phyloP scores from a whole-genome alignment of 2,329 filamentous ascomycete genomes.

The Alternaria viburni region DNA sequence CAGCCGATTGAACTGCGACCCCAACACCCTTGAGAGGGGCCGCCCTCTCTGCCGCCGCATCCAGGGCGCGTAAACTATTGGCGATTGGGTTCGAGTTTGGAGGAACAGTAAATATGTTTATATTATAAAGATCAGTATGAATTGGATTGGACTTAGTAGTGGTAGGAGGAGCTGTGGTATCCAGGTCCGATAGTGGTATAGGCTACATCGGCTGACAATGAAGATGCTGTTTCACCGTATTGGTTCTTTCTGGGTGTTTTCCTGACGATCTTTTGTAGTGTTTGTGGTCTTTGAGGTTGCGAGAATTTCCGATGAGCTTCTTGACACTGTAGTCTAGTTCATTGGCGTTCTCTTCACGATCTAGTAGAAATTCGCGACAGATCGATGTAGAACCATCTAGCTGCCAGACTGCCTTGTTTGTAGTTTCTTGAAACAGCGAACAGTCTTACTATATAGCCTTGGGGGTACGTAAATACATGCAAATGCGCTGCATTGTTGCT shows the following conservation, averaged over 20 bases:
- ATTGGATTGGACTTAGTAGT: background rate
- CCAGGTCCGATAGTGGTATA: background rate
- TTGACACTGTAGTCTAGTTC: background rate
- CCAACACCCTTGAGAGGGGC: slow-evolving; percentile 31
- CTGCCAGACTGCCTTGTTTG: background rate
- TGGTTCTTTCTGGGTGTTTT: background rate
- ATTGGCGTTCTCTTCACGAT: background rate
- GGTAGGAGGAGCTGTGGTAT: background rate
- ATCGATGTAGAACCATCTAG: background rate
- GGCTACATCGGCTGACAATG: background rate
- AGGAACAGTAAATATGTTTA: background rate
- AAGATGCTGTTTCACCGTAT: background rate
- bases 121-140: slow-evolving; percentile 9
- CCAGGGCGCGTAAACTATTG: background rate
- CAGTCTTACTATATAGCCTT: background rate
- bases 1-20: slow-evolving; percentile 28
- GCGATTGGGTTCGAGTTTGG: background rate
- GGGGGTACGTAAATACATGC: background rate
- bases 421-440: background rate
- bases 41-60: slow-evolving; percentile 24
- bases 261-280: background rate
- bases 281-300: background rate
- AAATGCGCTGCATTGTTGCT: background rate
- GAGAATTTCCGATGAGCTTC: background rate
- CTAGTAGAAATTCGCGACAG: background rate